Evolutionary conservation across 2,329 filamentous ascomycete genomes (phyloP), one percentile per base, ranked within the genome.

Genomic region (Dothiorella sarmentorum): DNA sequence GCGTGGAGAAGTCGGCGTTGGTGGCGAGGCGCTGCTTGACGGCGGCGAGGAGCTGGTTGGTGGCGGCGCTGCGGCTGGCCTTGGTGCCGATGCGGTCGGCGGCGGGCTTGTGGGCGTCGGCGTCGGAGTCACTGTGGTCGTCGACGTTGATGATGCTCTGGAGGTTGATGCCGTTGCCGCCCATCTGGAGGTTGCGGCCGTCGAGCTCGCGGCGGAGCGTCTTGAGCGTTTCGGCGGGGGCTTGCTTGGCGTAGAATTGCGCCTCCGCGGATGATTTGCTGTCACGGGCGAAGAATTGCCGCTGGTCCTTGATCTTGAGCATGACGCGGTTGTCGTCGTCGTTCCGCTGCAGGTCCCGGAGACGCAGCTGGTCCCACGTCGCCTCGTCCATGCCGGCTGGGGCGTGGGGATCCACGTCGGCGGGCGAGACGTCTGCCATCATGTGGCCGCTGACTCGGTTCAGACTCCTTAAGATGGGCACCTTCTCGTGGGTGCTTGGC

Each of bases 401-500:
- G 4, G 80, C 81, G 61, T 86, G 82, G 1, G 83, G 81, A 61
- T 87, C 83, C n/a, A 79, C 76, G 69, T 97, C 91, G 4, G 87
- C 85, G 1, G 91, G 88, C 2, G 88, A 85, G 10, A 96, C 90
- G 63, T 92, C 89, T 47, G 88, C 88, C 82, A 99, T 88, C 70
- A 99, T 89, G 74, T 95, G 97, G 72, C 94, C 91, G 66, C 91
- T 96, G 58, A 97, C 82, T 61, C 83, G 90, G 71, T 99, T 99
- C 58, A 99, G 78, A 0, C 90, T 91, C 62, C 88, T 86, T 63
- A 97, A 87, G 62, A 97, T 95, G 10, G 91, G 92, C 2, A 94
- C 87, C 69, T 94, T 93, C 44, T 87, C 84, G 45, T 83, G 77
- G 10, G 85, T 81, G 2, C 80, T 81, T 2, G 91, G 91, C 31